Conservation (phyloP, 1,284 basidiomycete species). For the Moniliophthora roreri region DNA sequence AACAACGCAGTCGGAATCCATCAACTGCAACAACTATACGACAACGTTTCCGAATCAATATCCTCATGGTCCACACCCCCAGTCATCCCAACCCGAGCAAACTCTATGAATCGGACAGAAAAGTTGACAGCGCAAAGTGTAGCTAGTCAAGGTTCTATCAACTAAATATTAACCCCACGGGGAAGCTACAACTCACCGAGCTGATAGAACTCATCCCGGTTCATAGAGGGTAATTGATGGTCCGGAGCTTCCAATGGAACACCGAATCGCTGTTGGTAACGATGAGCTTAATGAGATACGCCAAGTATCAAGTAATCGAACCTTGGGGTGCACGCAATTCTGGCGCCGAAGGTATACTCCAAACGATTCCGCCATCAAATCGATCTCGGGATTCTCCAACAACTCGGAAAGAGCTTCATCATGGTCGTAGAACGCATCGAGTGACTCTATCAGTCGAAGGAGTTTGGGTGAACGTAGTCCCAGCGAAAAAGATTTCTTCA, state of each 20-base stretch:
- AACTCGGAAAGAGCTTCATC: slow-evolving; percentile 34
- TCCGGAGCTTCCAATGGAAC: slow-evolving; percentile 26
- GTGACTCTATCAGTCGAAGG: slow-evolving; percentile 31
- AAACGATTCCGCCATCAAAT: slow-evolving; percentile 20
- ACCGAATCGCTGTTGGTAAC: slow-evolving; percentile 30
- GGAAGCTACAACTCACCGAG: slow-evolving; percentile 27
- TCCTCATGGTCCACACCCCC: too few species aligned
- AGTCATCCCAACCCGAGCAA: too few species aligned
- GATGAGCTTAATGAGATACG: background rate
- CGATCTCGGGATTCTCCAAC: slow-evolving; percentile 25
- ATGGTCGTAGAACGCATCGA: slow-evolving; percentile 41
- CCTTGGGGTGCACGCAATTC: slow-evolving; percentile 35
- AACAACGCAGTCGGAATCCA: too few species aligned
- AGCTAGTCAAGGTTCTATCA: slow-evolving; percentile 14
- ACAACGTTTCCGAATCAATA: too few species aligned
- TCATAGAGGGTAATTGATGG: slow-evolving; percentile 31
- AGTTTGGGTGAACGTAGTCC: slow-evolving; percentile 30
- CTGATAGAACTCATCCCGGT: slow-evolving; percentile 37
- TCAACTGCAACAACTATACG: too few species aligned
- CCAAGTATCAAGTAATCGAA: too few species aligned
- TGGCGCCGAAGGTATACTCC: slow-evolving; percentile 26
- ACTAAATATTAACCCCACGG: background rate
- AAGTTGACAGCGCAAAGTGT: slow-evolving; percentile 25
- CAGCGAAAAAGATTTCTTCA: slow-evolving; percentile 18
- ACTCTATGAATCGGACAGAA: slow-evolving; percentile 27